Conservation (phyloP, 208 protist genomes). For the Leishmania turanica region DNA sequence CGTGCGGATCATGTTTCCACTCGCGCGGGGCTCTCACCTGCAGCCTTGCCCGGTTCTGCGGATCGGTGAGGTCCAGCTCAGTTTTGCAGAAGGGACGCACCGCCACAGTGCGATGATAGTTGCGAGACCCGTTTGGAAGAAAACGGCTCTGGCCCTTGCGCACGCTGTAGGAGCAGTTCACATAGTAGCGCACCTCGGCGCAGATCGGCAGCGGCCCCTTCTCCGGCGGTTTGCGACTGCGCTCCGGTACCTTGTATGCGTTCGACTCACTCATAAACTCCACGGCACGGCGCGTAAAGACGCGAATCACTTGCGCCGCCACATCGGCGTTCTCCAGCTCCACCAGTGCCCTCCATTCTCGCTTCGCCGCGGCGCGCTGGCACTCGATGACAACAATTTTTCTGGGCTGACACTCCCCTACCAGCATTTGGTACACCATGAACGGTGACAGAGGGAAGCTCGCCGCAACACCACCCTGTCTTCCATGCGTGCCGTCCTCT, state of each 20-base stretch:
- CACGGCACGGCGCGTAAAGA: slow-evolving; percentile 29
- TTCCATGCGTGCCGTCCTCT: not conserved
- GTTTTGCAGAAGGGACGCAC: slow-evolving; percentile 12
- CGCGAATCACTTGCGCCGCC: slow-evolving; percentile 36
- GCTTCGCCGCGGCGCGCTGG: not conserved
- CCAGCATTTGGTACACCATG: slow-evolving; percentile 59
- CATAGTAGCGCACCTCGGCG: slow-evolving; percentile 43
- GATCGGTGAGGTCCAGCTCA: slow-evolving; percentile 16
- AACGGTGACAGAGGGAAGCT: slow-evolving; percentile 46
- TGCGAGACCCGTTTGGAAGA: slow-evolving; percentile 23
- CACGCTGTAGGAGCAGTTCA: slow-evolving; percentile 29
- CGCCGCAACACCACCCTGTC: not conserved
- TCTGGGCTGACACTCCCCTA: slow-evolving; percentile 35
- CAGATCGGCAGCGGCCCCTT: slow-evolving; percentile 17
- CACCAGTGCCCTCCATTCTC: slow-evolving; percentile 44
- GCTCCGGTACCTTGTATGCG: slow-evolving; percentile 6
- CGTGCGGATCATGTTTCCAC: slow-evolving; percentile 24
- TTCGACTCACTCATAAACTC: slow-evolving; percentile 33
- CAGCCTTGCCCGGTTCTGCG: not conserved
- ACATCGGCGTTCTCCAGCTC: slow-evolving; percentile 43
- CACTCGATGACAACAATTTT: slow-evolving; percentile 49
- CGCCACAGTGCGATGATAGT: slow-evolving; percentile 32
- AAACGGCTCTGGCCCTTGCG: slow-evolving; percentile 19
- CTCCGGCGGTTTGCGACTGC: not conserved
- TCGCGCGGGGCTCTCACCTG: slow-evolving; percentile 25